Evolutionary conservation across 106 monocot genomes (phyloP).

Genomic region (Dendrobium officinale): DNA sequence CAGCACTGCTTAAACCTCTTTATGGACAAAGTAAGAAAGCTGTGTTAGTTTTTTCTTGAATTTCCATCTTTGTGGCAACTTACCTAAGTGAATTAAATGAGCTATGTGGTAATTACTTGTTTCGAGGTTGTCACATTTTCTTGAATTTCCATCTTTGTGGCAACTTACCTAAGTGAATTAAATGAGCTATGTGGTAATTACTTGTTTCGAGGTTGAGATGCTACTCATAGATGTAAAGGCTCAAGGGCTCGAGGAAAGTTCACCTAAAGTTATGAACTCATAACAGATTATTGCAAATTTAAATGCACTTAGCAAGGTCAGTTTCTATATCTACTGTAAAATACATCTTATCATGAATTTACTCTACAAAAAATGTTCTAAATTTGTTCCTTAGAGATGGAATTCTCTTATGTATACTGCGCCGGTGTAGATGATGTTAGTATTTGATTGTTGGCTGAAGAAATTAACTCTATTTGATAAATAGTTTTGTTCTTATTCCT

Average conservation of each 20-base stretch:
- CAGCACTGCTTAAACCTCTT: too few relatives aligned
- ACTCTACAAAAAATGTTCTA: not conserved
- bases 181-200: not conserved
- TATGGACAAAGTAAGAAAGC: too few relatives aligned
- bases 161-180: not conserved
- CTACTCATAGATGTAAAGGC: conserved; percentile 47
- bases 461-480: not conserved
- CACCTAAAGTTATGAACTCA: conserved; percentile 44
- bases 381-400: not conserved
- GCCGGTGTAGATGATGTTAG: not conserved
- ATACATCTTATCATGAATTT: not conserved
- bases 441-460: not conserved
- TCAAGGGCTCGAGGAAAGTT: conserved; percentile 59
- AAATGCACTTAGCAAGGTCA: conserved; percentile 95
- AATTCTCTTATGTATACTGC: not conserved
- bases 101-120: too few relatives aligned
- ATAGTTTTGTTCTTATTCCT: not conserved
- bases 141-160: conserved; percentile 6
- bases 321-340: not conserved
- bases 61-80: too few relatives aligned
- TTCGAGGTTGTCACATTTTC: too few relatives aligned
- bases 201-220: conserved; percentile 47
- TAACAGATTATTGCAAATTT: conserved; percentile 78
- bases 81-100: too few relatives aligned
- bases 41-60: too few relatives aligned